A percentile compares a stretch with the other conserved stretches of the same genome.
Evolutionary conservation across 2,329 filamentous ascomycete species (phyloP).

Genomic region (Xylariaceae sp.): DNA sequence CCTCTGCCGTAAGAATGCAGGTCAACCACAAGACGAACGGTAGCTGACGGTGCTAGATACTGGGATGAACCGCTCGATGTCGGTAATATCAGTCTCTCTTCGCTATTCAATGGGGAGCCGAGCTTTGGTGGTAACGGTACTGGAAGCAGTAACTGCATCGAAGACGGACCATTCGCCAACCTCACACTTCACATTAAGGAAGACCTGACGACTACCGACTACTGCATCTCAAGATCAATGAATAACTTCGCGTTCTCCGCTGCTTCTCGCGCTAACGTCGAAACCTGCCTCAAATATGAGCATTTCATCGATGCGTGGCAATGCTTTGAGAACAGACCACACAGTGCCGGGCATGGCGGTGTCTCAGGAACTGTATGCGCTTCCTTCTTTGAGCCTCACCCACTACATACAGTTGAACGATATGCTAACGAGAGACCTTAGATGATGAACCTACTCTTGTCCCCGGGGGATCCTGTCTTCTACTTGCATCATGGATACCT

Average conservation of each 20-base stretch:
- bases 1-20: conserved; percentile 30
- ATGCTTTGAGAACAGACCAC: conserved; percentile 31
- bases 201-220: conserved; percentile 28
- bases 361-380: conserved; percentile 31
- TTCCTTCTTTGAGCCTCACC: neutral
- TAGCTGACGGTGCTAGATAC: conserved; percentile 36
- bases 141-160: conserved; percentile 40
- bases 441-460: conserved; percentile 34
- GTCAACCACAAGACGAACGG: neutral
- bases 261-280: conserved; percentile 22
- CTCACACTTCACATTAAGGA: conserved; percentile 41
- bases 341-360: conserved; percentile 33
- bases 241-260: conserved; percentile 29
- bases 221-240: conserved; percentile 37
- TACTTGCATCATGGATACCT: conserved; percentile 38
- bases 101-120: conserved; percentile 39
- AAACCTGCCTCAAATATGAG: conserved; percentile 19
- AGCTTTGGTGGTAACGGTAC: conserved; percentile 45
- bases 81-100: conserved; percentile 37
- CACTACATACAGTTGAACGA: neutral
- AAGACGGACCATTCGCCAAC: conserved; percentile 45
- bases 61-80: conserved; percentile 47
- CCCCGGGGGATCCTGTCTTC: conserved; percentile 39
- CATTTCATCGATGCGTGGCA: conserved; percentile 26
- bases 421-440: conserved; percentile 15